These are phyloP conservation scores for Lactarius sanguifluus DNA, from an alignment of 768 basidiomycete genomes.

Conservation along the genomic window DNA sequence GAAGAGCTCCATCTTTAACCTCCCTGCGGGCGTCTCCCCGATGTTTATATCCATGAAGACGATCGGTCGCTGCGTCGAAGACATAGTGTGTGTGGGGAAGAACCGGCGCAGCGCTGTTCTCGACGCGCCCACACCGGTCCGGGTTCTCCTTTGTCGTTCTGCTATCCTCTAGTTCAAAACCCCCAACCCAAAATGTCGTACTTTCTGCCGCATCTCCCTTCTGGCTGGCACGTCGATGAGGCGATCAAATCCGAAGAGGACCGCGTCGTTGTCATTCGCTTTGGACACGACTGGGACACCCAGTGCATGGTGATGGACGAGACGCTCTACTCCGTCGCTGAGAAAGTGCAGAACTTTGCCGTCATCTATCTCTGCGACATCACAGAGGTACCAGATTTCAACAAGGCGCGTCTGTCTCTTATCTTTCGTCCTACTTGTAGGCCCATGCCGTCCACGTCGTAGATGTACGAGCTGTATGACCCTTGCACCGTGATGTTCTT, in stretches of 20 bases:
- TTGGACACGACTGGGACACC: slow-evolving; percentile 90
- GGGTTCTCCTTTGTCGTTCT: background rate
- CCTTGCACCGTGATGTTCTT: slow-evolving; percentile 98
- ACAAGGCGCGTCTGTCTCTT: slow-evolving; percentile 62
- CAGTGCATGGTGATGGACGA: slow-evolving; percentile 99
- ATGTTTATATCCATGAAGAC: slow-evolving; percentile 98
- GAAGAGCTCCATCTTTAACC: slow-evolving; percentile 97
- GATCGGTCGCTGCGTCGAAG: slow-evolving; percentile 64
- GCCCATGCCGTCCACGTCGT: background rate
- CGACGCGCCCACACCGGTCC: background rate
- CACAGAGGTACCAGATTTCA: slow-evolving; percentile 97
- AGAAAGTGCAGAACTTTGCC: slow-evolving; percentile 98
- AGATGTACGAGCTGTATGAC: slow-evolving; percentile 99
- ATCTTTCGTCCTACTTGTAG: background rate
- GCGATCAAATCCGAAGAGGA: slow-evolving; percentile 99
- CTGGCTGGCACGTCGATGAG: slow-evolving; percentile 99
- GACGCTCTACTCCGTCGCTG: slow-evolving; percentile 85
- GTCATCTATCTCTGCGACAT: slow-evolving; percentile 96
- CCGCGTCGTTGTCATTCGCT: slow-evolving; percentile 89
- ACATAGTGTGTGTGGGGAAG: slow-evolving; percentile 3
- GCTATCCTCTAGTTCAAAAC: background rate
- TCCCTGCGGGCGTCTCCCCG: slow-evolving; percentile 92
- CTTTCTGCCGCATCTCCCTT: slow-evolving; percentile 83
- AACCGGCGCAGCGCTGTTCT: too few species aligned
- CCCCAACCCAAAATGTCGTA: slow-evolving; percentile 63